Base-by-base conservation (phyloP, 2,329 filamentous ascomycete species). In the Calcarisporium arbuscula region DNA sequence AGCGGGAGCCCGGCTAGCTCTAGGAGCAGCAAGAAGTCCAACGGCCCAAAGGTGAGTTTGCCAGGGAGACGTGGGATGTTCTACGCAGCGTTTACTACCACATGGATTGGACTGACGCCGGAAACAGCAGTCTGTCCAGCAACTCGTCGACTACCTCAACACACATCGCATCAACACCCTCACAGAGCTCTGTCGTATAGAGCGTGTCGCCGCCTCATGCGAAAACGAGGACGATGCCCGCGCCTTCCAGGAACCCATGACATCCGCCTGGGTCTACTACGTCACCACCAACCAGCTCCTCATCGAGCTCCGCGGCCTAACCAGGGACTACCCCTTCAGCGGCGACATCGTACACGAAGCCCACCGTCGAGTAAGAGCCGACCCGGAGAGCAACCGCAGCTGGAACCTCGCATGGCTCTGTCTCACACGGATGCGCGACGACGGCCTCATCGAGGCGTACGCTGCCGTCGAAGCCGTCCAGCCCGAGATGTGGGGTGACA, bases 401-500 rank as follows among this genome's bases (percentile, higher is more conserved):
- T 87, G 83, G 82, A 88, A 87, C 51, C 66, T 82, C 46, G 82
- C 80, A 27, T 87, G 82, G 82, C 61, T 87, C 29, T 77, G 82
- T 20, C 60, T 87, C 8, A 62, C 61, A 27, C 85, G 84, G 55
- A 77, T 85, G 32, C 65, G 69, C 16, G 72, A 76, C 36, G 77
- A 80, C 42, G 68, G 70, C 36, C 62, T 86, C 30, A 68, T 87
- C 15, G 53, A 70, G 0, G 64, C 67, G 23, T 82, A 81, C 48
- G 79, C 82, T 1, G 64, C 67, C 21, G 53, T 65, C 10, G 77
- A 85, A 49, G 77, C 82, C 1, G 60, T 63, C 11, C 73, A 72
- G 45, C 76, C 73, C 4, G 72, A 75, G 36, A 87, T 86, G 79
- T 87, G 82, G 82, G 81, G 73, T 30, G 72, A 68, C 2, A 65